phyloP scores from a whole-genome alignment of 2,329 filamentous ascomycete species.

The Rhexocercosporidium sp. region DNA sequence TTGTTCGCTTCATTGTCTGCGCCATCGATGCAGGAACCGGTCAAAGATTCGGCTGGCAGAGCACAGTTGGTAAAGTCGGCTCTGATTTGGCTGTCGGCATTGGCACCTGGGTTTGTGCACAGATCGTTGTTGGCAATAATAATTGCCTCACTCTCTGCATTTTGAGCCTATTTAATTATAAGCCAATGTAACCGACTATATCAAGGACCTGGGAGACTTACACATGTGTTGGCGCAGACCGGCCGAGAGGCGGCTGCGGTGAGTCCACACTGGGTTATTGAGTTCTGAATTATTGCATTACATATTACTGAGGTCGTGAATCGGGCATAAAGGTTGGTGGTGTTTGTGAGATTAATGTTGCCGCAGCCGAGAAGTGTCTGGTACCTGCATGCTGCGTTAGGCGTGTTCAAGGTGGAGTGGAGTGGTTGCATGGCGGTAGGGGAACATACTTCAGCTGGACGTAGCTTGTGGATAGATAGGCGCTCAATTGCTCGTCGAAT shows the following conservation, averaged over 20 bases:
- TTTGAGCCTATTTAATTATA: slow-evolving; percentile 66
- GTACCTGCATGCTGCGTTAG: slow-evolving; percentile 65
- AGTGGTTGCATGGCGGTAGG: neutral
- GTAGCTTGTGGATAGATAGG: slow-evolving; percentile 78
- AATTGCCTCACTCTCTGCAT: slow-evolving; percentile 86
- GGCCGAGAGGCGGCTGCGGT: slow-evolving; percentile 69
- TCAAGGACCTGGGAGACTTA: slow-evolving; percentile 49
- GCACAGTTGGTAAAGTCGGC: slow-evolving; percentile 93
- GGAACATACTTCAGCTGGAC: slow-evolving; percentile 74
- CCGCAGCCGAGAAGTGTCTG: slow-evolving; percentile 80
- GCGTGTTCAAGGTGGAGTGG: slow-evolving; percentile 12
- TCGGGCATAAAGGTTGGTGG: slow-evolving; percentile 84
- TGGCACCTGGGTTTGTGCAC: slow-evolving; percentile 69
- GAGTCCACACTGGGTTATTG: slow-evolving; percentile 71
- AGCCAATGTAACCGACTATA: slow-evolving; percentile 36
- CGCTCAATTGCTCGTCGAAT: slow-evolving; percentile 77
- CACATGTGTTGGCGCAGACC: slow-evolving; percentile 89
- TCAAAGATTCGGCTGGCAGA: slow-evolving; percentile 79
- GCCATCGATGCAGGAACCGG: slow-evolving; percentile 76
- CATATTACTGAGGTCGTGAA: slow-evolving; percentile 93
- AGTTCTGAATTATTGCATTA: slow-evolving; percentile 93
- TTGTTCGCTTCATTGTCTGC: slow-evolving; percentile 81
- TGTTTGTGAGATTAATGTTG: slow-evolving; percentile 76
- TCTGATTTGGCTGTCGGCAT: slow-evolving; percentile 78
- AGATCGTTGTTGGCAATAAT: slow-evolving; percentile 76